These are phyloP conservation scores for Blastobotrys arbuscula DNA, from an alignment of 1,139 yeast genomes.

Conservation along the genomic window DNA sequence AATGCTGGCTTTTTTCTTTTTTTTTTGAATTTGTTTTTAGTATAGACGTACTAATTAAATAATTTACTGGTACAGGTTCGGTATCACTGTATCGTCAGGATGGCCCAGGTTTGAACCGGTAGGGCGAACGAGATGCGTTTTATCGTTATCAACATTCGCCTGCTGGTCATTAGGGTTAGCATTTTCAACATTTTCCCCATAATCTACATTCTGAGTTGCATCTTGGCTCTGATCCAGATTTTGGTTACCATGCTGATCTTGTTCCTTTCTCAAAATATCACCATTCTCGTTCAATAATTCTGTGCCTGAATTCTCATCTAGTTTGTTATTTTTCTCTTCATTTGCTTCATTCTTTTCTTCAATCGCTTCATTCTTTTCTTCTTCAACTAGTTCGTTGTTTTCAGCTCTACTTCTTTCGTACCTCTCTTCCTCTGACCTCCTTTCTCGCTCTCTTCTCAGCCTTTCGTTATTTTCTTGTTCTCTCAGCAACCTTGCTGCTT, in stretches of 20 bases:
- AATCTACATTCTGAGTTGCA: too few species aligned
- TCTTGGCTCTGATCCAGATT: too few species aligned
- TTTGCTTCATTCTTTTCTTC: not conserved
- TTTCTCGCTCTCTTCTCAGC: not conserved
- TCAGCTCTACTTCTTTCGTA: not conserved
- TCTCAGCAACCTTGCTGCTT: not conserved
- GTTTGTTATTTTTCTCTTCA: too few species aligned
- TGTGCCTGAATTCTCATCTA: too few species aligned
- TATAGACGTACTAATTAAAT: too few species aligned
- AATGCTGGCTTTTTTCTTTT: not conserved
- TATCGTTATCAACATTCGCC: too few species aligned
- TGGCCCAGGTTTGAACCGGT: constrained; percentile 13
- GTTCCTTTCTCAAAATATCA: too few species aligned
- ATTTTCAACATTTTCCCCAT: too few species aligned
- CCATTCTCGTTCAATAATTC: too few species aligned
- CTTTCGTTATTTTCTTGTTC: not conserved
- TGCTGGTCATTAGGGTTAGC: too few species aligned
- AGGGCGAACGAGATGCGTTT: constrained; percentile 6
- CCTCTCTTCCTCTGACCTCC: not conserved
- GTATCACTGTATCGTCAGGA: constrained; percentile 11
- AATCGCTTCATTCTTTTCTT: not conserved
- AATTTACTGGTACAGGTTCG: constrained; percentile 9
- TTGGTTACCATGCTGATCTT: too few species aligned
- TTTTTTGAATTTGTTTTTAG: not conserved
- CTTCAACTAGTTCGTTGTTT: not conserved